phyloP scores from a whole-genome alignment of 805 yeast genomes.

The Lipomyces mesembrius region DNA sequence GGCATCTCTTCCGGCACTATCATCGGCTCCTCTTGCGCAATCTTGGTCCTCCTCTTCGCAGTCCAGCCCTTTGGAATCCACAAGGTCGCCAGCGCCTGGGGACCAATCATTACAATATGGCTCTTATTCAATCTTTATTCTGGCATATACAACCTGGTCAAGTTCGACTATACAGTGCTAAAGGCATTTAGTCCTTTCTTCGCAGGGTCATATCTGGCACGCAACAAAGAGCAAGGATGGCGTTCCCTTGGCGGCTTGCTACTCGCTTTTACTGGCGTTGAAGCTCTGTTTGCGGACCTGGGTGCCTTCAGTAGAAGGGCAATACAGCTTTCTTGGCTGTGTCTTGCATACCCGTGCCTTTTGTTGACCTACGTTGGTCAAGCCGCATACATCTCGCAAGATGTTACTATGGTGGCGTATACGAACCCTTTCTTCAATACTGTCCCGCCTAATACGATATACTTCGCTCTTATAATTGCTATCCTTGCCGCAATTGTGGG shows the following conservation, averaged over 20 bases:
- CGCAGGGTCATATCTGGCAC: slow-evolving; percentile 53
- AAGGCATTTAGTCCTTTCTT: slow-evolving; percentile 37
- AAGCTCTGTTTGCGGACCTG: slow-evolving; percentile 66
- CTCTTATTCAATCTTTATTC: not conserved
- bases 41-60: slow-evolving; percentile 52
- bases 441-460: not conserved
- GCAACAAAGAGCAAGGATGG: slow-evolving; percentile 46
- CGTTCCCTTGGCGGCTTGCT: slow-evolving; percentile 53
- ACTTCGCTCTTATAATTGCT: slow-evolving; percentile 43
- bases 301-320: slow-evolving; percentile 58
- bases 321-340: slow-evolving; percentile 53
- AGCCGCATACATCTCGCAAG: slow-evolving; percentile 49
- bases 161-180: not conserved
- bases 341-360: slow-evolving; percentile 57
- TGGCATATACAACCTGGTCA: not conserved
- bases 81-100: slow-evolving; percentile 53
- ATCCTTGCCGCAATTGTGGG: slow-evolving; percentile 57
- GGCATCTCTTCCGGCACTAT: slow-evolving; percentile 48
- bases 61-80: slow-evolving; percentile 57
- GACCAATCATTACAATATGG: slow-evolving; percentile 54
- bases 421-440: slow-evolving; percentile 32
- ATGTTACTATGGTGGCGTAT: slow-evolving; percentile 16
- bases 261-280: slow-evolving; percentile 61
- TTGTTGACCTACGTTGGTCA: slow-evolving; percentile 60
- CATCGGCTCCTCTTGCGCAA: slow-evolving; percentile 54